Base-by-base conservation (phyloP, 108 stramenopile species). In the Cyclotella sp. region DNA sequence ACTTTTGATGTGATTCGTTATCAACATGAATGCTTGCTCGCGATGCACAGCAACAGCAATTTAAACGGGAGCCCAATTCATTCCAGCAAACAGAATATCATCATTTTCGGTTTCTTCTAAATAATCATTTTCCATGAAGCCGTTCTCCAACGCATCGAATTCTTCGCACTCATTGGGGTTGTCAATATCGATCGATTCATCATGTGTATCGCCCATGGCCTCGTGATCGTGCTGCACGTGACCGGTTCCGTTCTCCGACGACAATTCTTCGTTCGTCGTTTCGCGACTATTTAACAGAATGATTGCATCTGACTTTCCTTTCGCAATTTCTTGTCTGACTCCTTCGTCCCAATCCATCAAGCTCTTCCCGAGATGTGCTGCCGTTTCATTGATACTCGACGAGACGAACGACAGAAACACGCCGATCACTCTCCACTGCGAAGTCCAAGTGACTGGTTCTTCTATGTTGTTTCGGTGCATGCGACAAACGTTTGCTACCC, bases 401-500 rank as follows among this genome's bases (percentile, higher is more conserved):
- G 85, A 79, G 24, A 89, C 82, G 28, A 86, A 88, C 73, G 85
- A 88, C 51, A 79, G 70, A 55, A 77, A 61, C 9, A 89, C 81
- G 19, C 85, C 84, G 34, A 93, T 68, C n/a, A 88, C 75, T 61
- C 54, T 82, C 92, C 92, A 93, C 53, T 72, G 73, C 45, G 78
- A 69, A 70, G 75, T 81, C 89, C 92, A 93, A 19, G 70, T 57
- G 26, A 64, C 62, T 3, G 79, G 26, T 18, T 62, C 44, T 43
- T 81, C 68, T 21, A 42, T 14, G 28, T 63, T 45, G 73, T 85
- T 75, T 55, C 92, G 68, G 51, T 86, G 90, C 16, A 83, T 18
- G 18, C 78, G 61, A 61, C 91, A 95, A 24, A 89, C 83, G 29
- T 79, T 70, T 26, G 86, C 89, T n/a, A 93, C 91, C 79, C 84